Evolutionary conservation across 2,329 filamentous ascomycete genomes (phyloP).

Genomic region (Xylaria hypoxylon): DNA sequence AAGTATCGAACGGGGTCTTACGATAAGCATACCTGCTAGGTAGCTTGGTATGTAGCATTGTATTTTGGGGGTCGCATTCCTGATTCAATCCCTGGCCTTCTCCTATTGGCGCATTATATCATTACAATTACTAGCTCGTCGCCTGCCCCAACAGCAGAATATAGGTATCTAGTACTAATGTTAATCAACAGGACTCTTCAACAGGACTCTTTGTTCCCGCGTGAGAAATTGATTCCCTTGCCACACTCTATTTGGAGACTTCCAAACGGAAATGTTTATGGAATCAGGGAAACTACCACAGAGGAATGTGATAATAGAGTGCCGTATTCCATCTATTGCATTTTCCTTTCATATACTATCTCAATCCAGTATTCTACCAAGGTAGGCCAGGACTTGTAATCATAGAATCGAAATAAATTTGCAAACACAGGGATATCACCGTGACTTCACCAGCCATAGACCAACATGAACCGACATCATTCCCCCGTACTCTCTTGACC

Average conservation of each 20-base stretch:
- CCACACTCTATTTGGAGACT: too few relatives aligned
- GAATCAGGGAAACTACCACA: too few relatives aligned
- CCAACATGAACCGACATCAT: constrained; percentile 24
- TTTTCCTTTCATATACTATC: background rate
- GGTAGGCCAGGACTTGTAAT: background rate
- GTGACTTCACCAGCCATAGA: constrained; percentile 6
- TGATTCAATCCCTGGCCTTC: background rate
- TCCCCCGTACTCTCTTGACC: constrained; percentile 5
- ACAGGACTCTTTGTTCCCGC: too few relatives aligned
- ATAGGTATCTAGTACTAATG: too few relatives aligned
- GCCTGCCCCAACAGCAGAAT: too few relatives aligned
- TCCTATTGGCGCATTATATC: too few relatives aligned
- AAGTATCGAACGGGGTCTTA: constrained; percentile 2
- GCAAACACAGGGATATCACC: constrained; percentile 15
- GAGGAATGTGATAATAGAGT: too few relatives aligned
- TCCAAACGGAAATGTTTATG: too few relatives aligned
- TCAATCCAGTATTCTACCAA: background rate
- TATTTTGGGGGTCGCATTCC: background rate
- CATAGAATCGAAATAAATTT: constrained; percentile 8
- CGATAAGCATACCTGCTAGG: constrained; percentile 2
- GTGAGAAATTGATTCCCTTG: too few relatives aligned
- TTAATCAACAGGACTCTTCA: too few relatives aligned
- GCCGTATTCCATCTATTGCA: background rate
- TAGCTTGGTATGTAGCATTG: background rate
- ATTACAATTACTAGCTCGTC: too few relatives aligned